A percentile compares a stretch with the other conserved stretches of the same genome.
These are phyloP conservation scores for Flaveria bidentis DNA, from an alignment of 129 eudicot genomes.

Conservation along the genomic window DNA sequence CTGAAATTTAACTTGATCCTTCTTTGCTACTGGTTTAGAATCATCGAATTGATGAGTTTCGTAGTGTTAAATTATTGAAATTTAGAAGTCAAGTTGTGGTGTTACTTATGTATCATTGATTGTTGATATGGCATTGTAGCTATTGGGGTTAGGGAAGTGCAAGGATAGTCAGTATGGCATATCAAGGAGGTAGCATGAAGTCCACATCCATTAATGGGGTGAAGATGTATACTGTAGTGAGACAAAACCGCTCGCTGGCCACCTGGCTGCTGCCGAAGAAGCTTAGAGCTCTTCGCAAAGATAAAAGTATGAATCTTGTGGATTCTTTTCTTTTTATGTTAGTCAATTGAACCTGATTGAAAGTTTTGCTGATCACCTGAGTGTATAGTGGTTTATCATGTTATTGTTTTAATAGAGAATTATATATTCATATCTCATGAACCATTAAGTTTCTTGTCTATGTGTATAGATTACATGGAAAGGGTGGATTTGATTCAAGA, in stretches of 20 bases:
- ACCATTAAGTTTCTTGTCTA: not conserved
- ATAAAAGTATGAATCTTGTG: constrained; percentile 50
- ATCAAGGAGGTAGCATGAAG: constrained; percentile 76
- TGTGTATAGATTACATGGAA: constrained; percentile 63
- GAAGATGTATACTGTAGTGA: constrained; percentile 67
- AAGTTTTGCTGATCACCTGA: not conserved
- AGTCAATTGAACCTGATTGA: too few species aligned
- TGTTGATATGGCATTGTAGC: constrained; percentile 8
- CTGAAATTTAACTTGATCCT: not conserved
- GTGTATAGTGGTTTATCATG: not conserved
- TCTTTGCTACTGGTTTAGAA: not conserved
- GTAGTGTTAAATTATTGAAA: not conserved
- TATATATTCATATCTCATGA: not conserved
- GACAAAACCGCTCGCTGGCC: constrained; percentile 64
- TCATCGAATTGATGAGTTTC: not conserved
- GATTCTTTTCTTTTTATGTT: not conserved
- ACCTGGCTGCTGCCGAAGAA: constrained; percentile 89
- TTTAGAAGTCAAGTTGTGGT: not conserved
- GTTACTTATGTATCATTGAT: not conserved
- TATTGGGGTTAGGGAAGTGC: not conserved
- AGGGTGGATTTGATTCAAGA: constrained; percentile 89
- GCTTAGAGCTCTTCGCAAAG: constrained; percentile 72
- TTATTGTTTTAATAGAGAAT: too few species aligned
- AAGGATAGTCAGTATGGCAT: constrained; percentile 52
- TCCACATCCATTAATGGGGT: constrained; percentile 90